A percentile compares a stretch with the other conserved stretches of the same genome.
Conservation (phyloP, 2,329 filamentous ascomycete species). For the Colletotrichum liaoningense region DNA sequence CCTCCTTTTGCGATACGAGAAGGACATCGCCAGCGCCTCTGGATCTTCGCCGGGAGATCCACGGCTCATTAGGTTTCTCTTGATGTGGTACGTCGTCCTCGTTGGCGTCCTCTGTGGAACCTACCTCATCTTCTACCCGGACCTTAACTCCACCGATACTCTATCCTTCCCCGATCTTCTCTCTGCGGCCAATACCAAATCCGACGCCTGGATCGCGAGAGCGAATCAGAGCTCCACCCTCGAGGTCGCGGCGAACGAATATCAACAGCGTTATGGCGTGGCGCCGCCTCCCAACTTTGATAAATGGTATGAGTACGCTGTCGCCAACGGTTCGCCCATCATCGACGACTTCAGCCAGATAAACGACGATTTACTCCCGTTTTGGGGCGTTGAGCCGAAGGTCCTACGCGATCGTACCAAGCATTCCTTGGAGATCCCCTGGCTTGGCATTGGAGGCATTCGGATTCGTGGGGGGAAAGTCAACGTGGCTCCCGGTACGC, state of each 20-base stretch:
- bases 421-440: conserved; percentile 45
- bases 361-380: conserved; percentile 77
- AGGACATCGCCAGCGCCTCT: conserved; percentile 15
- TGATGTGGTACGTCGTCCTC: conserved; percentile 27
- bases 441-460: conserved; percentile 53
- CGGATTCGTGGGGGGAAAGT: conserved; percentile 73
- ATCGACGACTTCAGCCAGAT: conserved; percentile 85
- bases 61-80: conserved; percentile 22
- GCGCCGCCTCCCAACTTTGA: conserved; percentile 83
- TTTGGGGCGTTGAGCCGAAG: conserved; percentile 77
- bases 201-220: conserved; percentile 37
- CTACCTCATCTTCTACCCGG: conserved; percentile 30
- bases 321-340: conserved; percentile 70
- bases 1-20: conserved; percentile 33
- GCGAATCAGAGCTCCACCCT: conserved; percentile 39
- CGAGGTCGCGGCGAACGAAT: conserved; percentile 52
- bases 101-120: conserved; percentile 30
- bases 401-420: conserved; percentile 68
- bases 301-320: conserved; percentile 82
- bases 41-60: background rate
- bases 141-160: conserved; percentile 1
- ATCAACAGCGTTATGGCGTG: conserved; percentile 60
- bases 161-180: conserved; percentile 18
- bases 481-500: conserved; percentile 46
- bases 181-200: conserved; percentile 26